Evolutionary conservation across 371 early-diverging fungal species (phyloP), one percentile per base, ranked within the genome.

Genomic region (Mucor circinelloides): DNA sequence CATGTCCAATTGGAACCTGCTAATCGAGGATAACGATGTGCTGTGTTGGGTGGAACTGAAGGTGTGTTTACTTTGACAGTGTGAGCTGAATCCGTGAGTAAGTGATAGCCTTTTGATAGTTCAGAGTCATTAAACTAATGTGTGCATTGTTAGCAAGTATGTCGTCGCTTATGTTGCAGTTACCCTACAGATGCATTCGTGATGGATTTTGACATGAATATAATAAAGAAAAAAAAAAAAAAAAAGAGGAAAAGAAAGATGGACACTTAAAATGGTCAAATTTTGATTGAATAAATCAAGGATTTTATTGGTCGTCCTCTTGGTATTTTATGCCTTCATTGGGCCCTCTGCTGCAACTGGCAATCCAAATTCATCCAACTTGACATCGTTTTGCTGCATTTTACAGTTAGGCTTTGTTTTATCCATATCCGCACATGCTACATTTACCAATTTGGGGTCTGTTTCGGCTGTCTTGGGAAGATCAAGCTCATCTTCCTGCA

Each of bases 351-450:
- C 81, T 21, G 78, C 74, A 19, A 83, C 63, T 17, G 85, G 85
- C 36, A 87, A 66, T 36, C 87, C 87, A 78, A 85, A 87, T 61
- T 87, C 87, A 63, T 87, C 87, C 76, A 87, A 50, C 57, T 76
- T 74, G 9, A 80, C 80, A 42, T 79, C 75, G 9, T 77, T 63
- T 19, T 74, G 63, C 58, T 69, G 57, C 28, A 58, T 25, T 40
- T 4, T 57, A 7, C 30, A 8, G 42, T 52, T 27, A 52, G 27
- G 0, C 15, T 15, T 12, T 40, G 40, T 25, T 13, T 0, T 10
- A 23, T 27, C 27, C 52, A 19, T 8, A 2, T 21, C 2, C 5
- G 8, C 21, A 46, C 8, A 21, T 0, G 9, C 23, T 52, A 7
- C n/a, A 38, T 58, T 63, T 79, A 76, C 82, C 74, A 77, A 74